Percentiles rank a stretch among this genome's conserved stretches.
Conservation (phyloP, 345 rosid species). For the Brassica nigra region DNA sequence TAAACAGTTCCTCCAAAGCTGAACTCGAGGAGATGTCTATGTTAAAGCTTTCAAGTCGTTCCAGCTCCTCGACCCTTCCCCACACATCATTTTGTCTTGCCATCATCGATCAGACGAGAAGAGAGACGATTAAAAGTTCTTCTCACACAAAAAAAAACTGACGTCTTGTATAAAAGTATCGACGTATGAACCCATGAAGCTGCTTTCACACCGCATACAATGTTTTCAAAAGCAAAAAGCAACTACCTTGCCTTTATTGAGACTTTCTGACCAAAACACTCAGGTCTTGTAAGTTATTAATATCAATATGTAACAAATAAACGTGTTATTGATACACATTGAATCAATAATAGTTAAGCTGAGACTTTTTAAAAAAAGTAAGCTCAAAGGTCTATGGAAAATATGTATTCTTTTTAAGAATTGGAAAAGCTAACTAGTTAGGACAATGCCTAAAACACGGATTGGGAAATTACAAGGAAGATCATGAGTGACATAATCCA, state of each 20-base stretch:
- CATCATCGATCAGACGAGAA: not conserved
- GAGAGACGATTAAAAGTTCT: not conserved
- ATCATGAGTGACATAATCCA: not conserved
- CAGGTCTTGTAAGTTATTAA: not conserved
- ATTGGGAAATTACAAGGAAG: conserved; percentile 13
- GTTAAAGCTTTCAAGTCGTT: not conserved
- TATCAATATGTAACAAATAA: not conserved
- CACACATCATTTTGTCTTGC: conserved; percentile 9
- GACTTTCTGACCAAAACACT: not conserved
- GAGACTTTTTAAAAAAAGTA: not conserved
- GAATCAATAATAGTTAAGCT: not conserved
- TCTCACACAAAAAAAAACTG: not conserved
- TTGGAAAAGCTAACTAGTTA: conserved; percentile 2
- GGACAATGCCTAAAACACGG: conserved; percentile 3
- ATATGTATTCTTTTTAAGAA: not conserved
- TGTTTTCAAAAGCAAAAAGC: conserved; percentile 1
- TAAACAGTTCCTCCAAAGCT: conserved; percentile 8
- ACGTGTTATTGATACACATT: not conserved
- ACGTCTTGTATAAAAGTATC: not conserved
- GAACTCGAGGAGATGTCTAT: conserved; percentile 11
- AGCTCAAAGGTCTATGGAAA: not conserved
- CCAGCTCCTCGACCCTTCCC: conserved; percentile 11
- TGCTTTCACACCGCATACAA: not conserved
- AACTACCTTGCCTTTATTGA: not conserved
- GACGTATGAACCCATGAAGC: conserved; percentile 3